These are phyloP conservation scores for Chloropicon primus DNA, from an alignment of 139 green algal genomes.

Conservation along the genomic window DNA sequence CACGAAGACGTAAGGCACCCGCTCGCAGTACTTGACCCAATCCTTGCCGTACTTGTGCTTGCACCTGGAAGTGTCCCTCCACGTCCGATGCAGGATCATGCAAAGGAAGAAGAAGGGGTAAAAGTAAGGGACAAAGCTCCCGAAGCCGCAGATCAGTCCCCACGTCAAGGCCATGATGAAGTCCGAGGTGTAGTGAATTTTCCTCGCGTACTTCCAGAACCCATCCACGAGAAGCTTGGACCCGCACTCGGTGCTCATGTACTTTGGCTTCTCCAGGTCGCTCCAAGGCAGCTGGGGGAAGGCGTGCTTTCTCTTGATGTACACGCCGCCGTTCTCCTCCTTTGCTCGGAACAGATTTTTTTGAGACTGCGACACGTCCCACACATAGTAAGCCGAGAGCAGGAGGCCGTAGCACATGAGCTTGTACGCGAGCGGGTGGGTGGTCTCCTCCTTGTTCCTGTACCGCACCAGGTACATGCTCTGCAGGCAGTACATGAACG, in stretches of 20 bases:
- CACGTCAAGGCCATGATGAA: not conserved
- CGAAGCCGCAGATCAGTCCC: not conserved
- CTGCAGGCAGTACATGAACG: not conserved
- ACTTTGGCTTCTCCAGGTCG: too few relatives aligned
- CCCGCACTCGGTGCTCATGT: not conserved
- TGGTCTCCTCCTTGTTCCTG: too few relatives aligned
- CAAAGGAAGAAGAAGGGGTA: slow-evolving; percentile 1
- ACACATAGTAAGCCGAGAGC: slow-evolving; percentile 7
- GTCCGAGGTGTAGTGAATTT: slow-evolving; percentile 11
- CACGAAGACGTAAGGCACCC: slow-evolving; percentile 4
- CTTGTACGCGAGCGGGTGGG: too few relatives aligned
- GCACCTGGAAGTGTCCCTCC: not conserved
- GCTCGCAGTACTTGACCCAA: not conserved
- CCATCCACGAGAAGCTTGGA: not conserved
- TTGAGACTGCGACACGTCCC: slow-evolving; percentile 5
- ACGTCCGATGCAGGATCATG: slow-evolving; percentile 5
- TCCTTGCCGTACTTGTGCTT: slow-evolving; percentile 2
- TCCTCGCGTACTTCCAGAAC: not conserved
- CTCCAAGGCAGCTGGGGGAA: too few relatives aligned
- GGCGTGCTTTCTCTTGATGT: too few relatives aligned
- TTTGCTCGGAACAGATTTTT: not conserved
- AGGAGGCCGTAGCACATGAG: too few relatives aligned
- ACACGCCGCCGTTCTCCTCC: too few relatives aligned
- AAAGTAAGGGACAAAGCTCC: not conserved
- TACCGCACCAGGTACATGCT: too few relatives aligned